Conservation (phyloP, 2,329 filamentous ascomycete genomes). For the Penicillium sp. region DNA sequence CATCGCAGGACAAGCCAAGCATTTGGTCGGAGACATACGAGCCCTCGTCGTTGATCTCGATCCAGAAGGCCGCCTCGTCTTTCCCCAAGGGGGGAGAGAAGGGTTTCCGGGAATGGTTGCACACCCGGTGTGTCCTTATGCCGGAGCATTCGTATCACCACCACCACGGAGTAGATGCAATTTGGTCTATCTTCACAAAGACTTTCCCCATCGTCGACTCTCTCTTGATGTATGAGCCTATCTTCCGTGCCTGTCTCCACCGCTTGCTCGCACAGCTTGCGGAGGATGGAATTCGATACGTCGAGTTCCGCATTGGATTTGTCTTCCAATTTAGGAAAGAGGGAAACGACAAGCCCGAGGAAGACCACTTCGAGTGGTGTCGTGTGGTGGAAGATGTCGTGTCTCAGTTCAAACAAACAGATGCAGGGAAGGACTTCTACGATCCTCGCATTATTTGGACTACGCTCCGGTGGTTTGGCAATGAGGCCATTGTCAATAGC, state of each 20-base stretch:
- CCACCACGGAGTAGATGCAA: slow-evolving; percentile 70
- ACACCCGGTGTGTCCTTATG: slow-evolving; percentile 61
- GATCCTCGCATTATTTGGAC: slow-evolving; percentile 81
- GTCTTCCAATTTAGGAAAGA: slow-evolving; percentile 59
- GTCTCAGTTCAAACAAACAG: slow-evolving; percentile 60
- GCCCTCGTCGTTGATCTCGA: slow-evolving; percentile 50
- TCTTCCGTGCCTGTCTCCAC: slow-evolving; percentile 67
- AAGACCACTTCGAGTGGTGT: slow-evolving; percentile 62
- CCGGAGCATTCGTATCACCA: slow-evolving; percentile 65
- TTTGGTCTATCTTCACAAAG: slow-evolving; percentile 72
- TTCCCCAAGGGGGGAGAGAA: slow-evolving; percentile 64
- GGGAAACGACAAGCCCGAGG: slow-evolving; percentile 56
- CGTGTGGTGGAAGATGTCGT: slow-evolving; percentile 68
- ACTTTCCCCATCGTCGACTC: slow-evolving; percentile 66
- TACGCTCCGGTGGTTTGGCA: slow-evolving; percentile 55
- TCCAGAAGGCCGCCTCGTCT: slow-evolving; percentile 56
- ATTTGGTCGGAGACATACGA: slow-evolving; percentile 62
- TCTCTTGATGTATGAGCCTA: slow-evolving; percentile 80
- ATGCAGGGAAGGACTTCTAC: slow-evolving; percentile 70
- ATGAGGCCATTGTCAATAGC: slow-evolving; percentile 60
- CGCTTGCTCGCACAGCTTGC: slow-evolving; percentile 61
- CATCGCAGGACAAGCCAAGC: slow-evolving; percentile 38
- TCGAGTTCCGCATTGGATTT: slow-evolving; percentile 72
- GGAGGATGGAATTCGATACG: slow-evolving; percentile 76
- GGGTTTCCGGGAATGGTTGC: slow-evolving; percentile 71